These are phyloP conservation scores for Cydonia oblonga DNA, from an alignment of 331 rosid species.

Conservation along the genomic window DNA sequence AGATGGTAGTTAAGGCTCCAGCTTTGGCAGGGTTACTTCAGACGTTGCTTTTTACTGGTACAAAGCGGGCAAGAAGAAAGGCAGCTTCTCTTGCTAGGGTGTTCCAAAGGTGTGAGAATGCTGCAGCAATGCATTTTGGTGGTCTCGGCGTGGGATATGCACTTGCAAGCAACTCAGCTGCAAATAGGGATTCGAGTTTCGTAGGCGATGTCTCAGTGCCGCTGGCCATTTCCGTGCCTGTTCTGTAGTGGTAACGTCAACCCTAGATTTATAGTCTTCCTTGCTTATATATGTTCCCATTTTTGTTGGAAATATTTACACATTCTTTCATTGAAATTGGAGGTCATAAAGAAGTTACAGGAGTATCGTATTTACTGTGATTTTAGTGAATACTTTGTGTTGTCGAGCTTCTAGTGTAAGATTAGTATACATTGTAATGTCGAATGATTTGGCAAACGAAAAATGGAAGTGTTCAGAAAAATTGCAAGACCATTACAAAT, in stretches of 20 bases:
- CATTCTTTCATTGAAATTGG: conserved; percentile 82
- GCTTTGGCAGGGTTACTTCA: conserved; percentile 83
- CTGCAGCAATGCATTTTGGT: conserved; percentile 49
- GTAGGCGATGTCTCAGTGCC: conserved; percentile 71
- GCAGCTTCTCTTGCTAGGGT: conserved; percentile 94
- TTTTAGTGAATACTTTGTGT: conserved; percentile 18
- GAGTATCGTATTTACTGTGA: conserved; percentile 38
- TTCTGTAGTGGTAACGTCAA: conserved; percentile 47
- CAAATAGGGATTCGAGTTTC: conserved; percentile 57
- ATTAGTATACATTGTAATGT: conserved; percentile 19
- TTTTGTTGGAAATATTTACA: conserved; percentile 49
- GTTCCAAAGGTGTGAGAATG: conserved; percentile 65
- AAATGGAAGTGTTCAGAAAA: conserved; percentile 6
- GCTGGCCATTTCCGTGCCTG: conserved; percentile 78
- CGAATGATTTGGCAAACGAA: conserved; percentile 16
- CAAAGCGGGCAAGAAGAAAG: conserved; percentile 88
- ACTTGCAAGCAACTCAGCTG: conserved; percentile 59
- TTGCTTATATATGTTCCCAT: conserved; percentile 28
- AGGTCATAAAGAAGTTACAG: conserved; percentile 43
- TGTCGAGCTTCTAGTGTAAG: conserved; percentile 17
- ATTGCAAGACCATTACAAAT: conserved; percentile 16
- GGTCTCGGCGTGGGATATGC: conserved; percentile 76
- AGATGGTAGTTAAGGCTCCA: conserved; percentile 73
- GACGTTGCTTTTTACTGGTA: conserved; percentile 69
- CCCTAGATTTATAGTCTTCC: conserved; percentile 8